Evolutionary conservation across 2,329 filamentous ascomycete species (phyloP).

Genomic region (Ophiostoma quercus): DNA sequence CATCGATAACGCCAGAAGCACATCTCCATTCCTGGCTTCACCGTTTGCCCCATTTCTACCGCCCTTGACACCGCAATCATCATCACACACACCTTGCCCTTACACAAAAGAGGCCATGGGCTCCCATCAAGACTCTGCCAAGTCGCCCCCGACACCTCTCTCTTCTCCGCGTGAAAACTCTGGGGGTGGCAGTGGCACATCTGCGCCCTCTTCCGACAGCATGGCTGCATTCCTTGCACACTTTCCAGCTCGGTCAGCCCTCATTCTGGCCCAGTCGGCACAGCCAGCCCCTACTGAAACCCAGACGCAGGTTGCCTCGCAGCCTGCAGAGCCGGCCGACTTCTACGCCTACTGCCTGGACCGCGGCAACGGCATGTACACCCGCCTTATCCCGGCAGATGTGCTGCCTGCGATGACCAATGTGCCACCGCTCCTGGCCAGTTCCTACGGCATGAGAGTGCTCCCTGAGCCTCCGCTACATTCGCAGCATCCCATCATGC

Average conservation of each 20-base stretch:
- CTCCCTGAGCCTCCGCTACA: conserved; percentile 33
- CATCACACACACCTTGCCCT: not conserved
- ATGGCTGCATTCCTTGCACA: not conserved
- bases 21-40: not conserved
- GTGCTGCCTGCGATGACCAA: conserved; percentile 43
- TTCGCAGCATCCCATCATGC: not conserved
- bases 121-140: too few species aligned
- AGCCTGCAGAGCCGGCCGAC: not conserved
- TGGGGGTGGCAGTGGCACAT: not conserved
- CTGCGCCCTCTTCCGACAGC: not conserved
- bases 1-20: not conserved
- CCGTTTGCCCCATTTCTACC: not conserved
- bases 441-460: conserved; percentile 43
- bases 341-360: conserved; percentile 49
- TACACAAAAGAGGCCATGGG: not conserved
- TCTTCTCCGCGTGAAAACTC: not conserved
- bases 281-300: not conserved
- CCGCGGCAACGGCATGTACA: conserved; percentile 49
- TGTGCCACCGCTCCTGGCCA: conserved; percentile 41
- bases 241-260: not conserved
- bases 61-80: not conserved
- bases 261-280: not conserved
- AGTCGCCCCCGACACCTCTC: not conserved
- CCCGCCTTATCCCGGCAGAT: conserved; percentile 53
- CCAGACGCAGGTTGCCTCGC: not conserved